phyloP scores from a whole-genome alignment of 2,329 filamentous ascomycete genomes.

The Stachybotrys elegans region DNA sequence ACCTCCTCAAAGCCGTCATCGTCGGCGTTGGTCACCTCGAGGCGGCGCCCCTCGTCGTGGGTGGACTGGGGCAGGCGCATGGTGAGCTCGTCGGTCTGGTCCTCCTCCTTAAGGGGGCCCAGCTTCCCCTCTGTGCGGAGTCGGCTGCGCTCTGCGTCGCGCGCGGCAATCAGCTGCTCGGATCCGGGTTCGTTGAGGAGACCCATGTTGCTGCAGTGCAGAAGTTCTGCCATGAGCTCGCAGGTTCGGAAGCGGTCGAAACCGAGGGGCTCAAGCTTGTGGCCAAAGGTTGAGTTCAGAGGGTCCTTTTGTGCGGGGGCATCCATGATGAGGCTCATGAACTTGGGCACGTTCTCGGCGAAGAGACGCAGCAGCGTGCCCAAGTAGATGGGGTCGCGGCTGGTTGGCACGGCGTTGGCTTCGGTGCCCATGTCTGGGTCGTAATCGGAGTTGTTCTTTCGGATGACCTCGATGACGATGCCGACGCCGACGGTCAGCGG shows the following conservation, averaged over 20 bases:
- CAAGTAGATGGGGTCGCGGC: constrained; percentile 90
- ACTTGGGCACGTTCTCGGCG: constrained; percentile 84
- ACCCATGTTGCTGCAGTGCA: constrained; percentile 99
- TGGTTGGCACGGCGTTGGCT: constrained; percentile 72
- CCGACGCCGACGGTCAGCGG: constrained; percentile 93
- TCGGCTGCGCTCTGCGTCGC: constrained; percentile 77
- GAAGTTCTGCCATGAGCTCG: constrained; percentile 93
- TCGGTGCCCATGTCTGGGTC: constrained; percentile 86
- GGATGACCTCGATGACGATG: constrained; percentile 96
- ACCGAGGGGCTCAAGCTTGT: constrained; percentile 85
- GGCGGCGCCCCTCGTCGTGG: constrained; percentile 59
- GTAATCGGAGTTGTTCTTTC: constrained; percentile 99
- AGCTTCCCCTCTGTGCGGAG: constrained; percentile 75
- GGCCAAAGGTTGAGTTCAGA: constrained; percentile 82
- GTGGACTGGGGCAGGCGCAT: constrained; percentile 49
- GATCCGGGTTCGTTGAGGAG: constrained; percentile 87
- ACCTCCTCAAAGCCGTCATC: constrained; percentile 96
- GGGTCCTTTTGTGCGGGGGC: constrained; percentile 67
- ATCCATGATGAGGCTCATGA: constrained; percentile 85
- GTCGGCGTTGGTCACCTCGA: constrained; percentile 75
- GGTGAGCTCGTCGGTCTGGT: constrained; percentile 52
- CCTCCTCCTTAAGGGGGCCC: constrained; percentile 31
- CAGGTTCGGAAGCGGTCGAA: constrained; percentile 99
- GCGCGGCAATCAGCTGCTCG: constrained; percentile 74
- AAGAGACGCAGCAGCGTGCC: constrained; percentile 86